Evolutionary conservation across 2,329 filamentous ascomycete species (phyloP).

Genomic region (Trichoderma sp.): DNA sequence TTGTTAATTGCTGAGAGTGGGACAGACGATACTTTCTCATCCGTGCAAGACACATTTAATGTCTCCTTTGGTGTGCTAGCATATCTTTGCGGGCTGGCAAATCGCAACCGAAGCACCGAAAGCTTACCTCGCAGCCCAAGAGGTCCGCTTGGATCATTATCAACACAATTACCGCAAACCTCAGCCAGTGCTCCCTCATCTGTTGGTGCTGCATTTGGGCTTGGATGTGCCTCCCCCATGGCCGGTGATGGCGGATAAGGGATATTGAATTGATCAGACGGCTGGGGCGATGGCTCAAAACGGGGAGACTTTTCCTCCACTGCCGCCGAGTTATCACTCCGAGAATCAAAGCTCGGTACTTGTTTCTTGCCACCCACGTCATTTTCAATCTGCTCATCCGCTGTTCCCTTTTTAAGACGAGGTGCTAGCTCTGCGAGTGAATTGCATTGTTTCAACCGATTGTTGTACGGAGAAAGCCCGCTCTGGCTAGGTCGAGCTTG

Average conservation of each 20-base stretch:
- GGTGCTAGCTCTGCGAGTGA: constrained; percentile 32
- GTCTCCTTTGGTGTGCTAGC: neutral
- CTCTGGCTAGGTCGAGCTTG: constrained; percentile 20
- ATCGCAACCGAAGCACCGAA: constrained; percentile 31
- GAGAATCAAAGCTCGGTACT: neutral
- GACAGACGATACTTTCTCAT: neutral
- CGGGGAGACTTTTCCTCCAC: neutral
- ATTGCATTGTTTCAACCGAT: constrained; percentile 33
- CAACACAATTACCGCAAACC: constrained; percentile 18
- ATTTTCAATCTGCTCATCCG: neutral
- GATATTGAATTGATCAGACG: constrained; percentile 37
- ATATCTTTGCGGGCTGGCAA: constrained; percentile 19
- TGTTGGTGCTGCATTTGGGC: constrained; percentile 19
- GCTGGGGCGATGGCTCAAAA: constrained; percentile 22
- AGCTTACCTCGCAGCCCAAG: constrained; percentile 30
- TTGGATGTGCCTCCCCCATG: constrained; percentile 17
- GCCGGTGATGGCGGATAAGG: constrained; percentile 29
- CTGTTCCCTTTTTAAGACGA: constrained; percentile 20
- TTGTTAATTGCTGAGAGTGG: neutral
- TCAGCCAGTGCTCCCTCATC: constrained; percentile 19
- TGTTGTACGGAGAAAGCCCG: constrained; percentile 23
- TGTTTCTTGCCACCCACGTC: neutral
- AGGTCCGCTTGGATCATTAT: neutral
- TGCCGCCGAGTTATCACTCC: constrained; percentile 6
- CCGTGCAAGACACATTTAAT: neutral